Base-by-base conservation (phyloP, 2,329 filamentous ascomycete genomes). In the Colletotrichum cereale region DNA sequence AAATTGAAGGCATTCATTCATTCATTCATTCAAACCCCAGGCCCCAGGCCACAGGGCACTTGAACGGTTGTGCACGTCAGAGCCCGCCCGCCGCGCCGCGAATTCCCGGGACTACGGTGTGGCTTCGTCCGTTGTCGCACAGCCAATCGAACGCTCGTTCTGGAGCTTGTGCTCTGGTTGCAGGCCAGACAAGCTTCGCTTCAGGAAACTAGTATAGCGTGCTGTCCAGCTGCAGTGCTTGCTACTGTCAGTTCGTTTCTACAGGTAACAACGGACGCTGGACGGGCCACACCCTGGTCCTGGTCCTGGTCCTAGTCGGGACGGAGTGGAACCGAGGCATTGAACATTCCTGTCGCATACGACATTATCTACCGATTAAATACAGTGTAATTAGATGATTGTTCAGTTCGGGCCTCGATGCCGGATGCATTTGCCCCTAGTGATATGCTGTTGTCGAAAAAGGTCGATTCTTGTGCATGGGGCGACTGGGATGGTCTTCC, bases 161-260 rank as follows among this genome's bases (percentile, higher is more conserved):
- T 36, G 16, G 62, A 73, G 71, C 71, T 64, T 73, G 71, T 73
- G 71, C 68, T 72, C 55, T 61, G 58, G 56, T 72, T 72, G 67
- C 71, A 73, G 71, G 67, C 58, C 18, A 40, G 44, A 52, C 60
- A 62, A 50, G 60, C 58, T 62, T 62, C 58, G 31, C 58, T 60
- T 16, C 56, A 47, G 38, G 26, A 29, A 26, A 38, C 26, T 47
- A 60, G 56, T 40, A 18, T 42, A n/a, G n/a, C n/a, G 38, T 24
- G 16, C 36, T 24, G n/a, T 57, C 14, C 36, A 57, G 14, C 36
- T 42, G 50, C 26, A 53, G 38, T 29, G 31, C 52, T n/a, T n/a
- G n/a, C n/a, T n/a, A n/a, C n/a, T n/a, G n/a, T n/a, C n/a, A n/a
- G n/a, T n/a, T n/a, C n/a, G n/a, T n/a, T n/a, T n/a, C n/a, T n/a